Evolutionary conservation across 2,329 filamentous ascomycete genomes (phyloP).

Genomic region (Juglanconis oblonga): DNA sequence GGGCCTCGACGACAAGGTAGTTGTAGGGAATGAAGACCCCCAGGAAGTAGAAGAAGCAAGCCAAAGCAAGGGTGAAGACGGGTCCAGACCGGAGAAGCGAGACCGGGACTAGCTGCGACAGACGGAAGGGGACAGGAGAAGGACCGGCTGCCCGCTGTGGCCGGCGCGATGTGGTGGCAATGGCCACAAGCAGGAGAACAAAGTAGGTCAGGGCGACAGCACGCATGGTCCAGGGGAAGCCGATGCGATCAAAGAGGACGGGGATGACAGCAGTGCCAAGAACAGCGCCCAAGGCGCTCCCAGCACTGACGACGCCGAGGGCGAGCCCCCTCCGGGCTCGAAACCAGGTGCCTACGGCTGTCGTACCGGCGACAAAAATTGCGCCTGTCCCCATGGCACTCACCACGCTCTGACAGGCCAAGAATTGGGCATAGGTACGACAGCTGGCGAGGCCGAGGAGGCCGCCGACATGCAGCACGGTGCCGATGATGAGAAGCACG

Average conservation of each 20-base stretch:
- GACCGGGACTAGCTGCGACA: constrained; percentile 37
- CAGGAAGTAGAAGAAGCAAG: constrained; percentile 53
- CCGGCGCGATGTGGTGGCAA: constrained; percentile 31
- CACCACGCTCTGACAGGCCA: constrained; percentile 35
- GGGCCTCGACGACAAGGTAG: constrained; percentile 48
- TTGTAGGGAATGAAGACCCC: constrained; percentile 54
- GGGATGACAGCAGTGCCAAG: constrained; percentile 57
- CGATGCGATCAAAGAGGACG: constrained; percentile 44
- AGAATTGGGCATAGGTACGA: constrained; percentile 36
- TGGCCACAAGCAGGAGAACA: constrained; percentile 27
- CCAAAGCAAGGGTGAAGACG: constrained; percentile 38
- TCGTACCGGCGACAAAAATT: constrained; percentile 32
- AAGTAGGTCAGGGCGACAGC: constrained; percentile 34
- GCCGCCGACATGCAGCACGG: constrained; percentile 51
- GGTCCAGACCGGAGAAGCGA: constrained; percentile 45
- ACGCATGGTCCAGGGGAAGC: constrained; percentile 38
- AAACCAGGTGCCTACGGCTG: constrained; percentile 43
- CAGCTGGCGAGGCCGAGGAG: constrained; percentile 58
- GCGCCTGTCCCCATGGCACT: constrained; percentile 31
- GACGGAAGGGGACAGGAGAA: constrained; percentile 32
- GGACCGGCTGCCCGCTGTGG: constrained; percentile 32
- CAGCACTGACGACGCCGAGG: constrained; percentile 44
- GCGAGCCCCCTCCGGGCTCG: constrained; percentile 42
- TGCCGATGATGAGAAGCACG: constrained; percentile 48
- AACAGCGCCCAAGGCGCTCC: constrained; percentile 47